Evolutionary conservation across 306 rosid genomes (phyloP), one percentile per base, ranked within the genome.

Genomic region (Neltuma alba): DNA sequence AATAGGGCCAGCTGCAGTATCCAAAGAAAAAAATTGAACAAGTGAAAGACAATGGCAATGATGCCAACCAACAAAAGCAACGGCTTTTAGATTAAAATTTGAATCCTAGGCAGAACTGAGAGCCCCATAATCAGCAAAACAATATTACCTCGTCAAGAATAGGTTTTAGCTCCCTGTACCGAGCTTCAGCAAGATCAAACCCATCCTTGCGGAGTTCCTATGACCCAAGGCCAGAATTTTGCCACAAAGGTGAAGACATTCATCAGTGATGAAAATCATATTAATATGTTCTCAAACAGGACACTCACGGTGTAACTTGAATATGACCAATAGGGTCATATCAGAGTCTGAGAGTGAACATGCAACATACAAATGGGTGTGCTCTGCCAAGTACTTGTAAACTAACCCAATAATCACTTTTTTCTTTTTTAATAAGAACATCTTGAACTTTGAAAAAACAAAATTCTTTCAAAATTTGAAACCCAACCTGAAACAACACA

Each of bases 171-270:
- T 95, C 99, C 84, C 87, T 83, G 82, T 90, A 90, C 40, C 98
- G 92, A 67, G 86, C 71, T 80, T 91, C 99, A 15, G 98, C 99
- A 41, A 92, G 98, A 90, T 95, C 99, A 82, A 95, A 95, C 44
- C 99, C 99, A 52, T 95, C 99, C 81, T 91, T 95, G n/a, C 98
- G 92, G 27, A 95, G 99, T 89, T 95, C 99, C 99, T 93, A 75
- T 27, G 27, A 70, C 7, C 76, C 76, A 83, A 82, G 60, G 71
- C 78, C 40, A 52, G 57, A 77, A 74, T 55, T 70, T 72, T 57
- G 41, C 55, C 84, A 77, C 47, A 48, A 30, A 58, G 38, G 73
- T n/a, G 47, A 65, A 31, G 44, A 38, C 44, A 27, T 33, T 75
- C 38, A 80, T 78, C 47, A 64, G 73, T 61, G 62, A 18, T 28